phyloP scores from a whole-genome alignment of 2,329 filamentous ascomycete genomes.

The Aspergillus phoenicis region DNA sequence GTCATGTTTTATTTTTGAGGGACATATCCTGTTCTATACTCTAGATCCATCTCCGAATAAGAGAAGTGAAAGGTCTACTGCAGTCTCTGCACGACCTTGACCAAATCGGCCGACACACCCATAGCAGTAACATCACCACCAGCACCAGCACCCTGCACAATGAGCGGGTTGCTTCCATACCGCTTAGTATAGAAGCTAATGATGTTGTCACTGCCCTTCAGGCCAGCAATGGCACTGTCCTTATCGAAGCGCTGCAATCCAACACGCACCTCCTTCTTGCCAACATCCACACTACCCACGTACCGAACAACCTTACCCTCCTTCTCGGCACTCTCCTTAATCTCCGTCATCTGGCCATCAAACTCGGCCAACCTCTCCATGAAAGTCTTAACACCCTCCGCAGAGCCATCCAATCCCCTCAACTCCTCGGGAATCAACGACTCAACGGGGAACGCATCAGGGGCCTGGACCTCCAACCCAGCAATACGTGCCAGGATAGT shows the following conservation, averaged over 20 bases:
- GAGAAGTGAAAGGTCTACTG: constrained; percentile 40
- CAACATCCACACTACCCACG: constrained; percentile 88
- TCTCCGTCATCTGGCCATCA: constrained; percentile 84
- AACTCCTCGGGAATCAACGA: constrained; percentile 88
- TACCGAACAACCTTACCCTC: constrained; percentile 92
- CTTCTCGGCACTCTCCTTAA: constrained; percentile 81
- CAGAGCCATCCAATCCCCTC: constrained; percentile 66
- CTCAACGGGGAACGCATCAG: constrained; percentile 89
- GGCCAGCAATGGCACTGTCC: constrained; percentile 85
- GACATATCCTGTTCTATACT: constrained; percentile 17
- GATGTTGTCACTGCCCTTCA: constrained; percentile 98
- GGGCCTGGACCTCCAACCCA: constrained; percentile 77
- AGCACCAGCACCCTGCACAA: constrained; percentile 91
- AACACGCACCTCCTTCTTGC: constrained; percentile 80
- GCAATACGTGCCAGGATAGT: constrained; percentile 89
- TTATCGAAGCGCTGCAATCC: constrained; percentile 86
- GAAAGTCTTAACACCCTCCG: constrained; percentile 73
- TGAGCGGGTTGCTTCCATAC: constrained; percentile 87
- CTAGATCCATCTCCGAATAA: background rate
- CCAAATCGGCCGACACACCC: constrained; percentile 90
- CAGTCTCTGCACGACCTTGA: constrained; percentile 81
- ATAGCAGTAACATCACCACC: constrained; percentile 96
- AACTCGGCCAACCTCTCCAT: constrained; percentile 77
- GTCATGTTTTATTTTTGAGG: background rate
- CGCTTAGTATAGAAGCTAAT: constrained; percentile 98